Percentiles rank a stretch among this genome's conserved stretches.
Conservation (phyloP, 225 moss, liverwort and hornwort species). For the Lunularia cruciata region DNA sequence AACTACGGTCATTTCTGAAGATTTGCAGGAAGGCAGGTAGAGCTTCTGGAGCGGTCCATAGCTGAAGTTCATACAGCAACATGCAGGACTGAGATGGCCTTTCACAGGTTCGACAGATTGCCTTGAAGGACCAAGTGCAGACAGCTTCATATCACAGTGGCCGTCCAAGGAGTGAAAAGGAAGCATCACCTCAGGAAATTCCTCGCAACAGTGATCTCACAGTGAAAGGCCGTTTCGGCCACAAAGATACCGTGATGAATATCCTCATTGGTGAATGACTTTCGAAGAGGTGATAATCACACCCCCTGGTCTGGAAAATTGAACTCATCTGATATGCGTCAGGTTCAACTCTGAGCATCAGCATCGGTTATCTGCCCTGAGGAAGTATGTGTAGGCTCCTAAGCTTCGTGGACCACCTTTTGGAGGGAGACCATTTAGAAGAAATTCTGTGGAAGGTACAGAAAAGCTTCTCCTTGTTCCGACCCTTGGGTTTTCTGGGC, state of each 20-base stretch:
- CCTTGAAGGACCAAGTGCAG: conserved; percentile 14
- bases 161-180: neutral
- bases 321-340: conserved; percentile 3
- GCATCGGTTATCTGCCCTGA: neutral
- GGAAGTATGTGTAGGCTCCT: neutral
- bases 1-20: conserved; percentile 92
- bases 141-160: conserved; percentile 1
- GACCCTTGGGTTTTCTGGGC: conserved; percentile 16
- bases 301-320: neutral
- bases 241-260: neutral
- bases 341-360: conserved; percentile 4
- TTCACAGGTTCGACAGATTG: conserved; percentile 10
- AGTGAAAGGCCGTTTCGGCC: neutral
- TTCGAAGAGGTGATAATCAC: conserved; percentile 1
- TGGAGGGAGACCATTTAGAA: neutral
- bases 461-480: conserved; percentile 10
- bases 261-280: neutral
- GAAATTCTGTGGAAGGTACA: conserved; percentile 17
- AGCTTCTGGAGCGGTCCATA: neutral
- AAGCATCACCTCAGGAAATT: neutral
- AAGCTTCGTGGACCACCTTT: neutral
- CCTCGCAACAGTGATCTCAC: neutral
- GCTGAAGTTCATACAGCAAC: conserved; percentile 19
- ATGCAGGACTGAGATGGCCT: neutral
- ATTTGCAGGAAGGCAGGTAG: conserved; percentile 92